Percentiles rank a stretch among this genome's conserved stretches.
Evolutionary conservation across 1,139 yeast genomes (phyloP).

Genomic region (Starmera stellimalicola): DNA sequence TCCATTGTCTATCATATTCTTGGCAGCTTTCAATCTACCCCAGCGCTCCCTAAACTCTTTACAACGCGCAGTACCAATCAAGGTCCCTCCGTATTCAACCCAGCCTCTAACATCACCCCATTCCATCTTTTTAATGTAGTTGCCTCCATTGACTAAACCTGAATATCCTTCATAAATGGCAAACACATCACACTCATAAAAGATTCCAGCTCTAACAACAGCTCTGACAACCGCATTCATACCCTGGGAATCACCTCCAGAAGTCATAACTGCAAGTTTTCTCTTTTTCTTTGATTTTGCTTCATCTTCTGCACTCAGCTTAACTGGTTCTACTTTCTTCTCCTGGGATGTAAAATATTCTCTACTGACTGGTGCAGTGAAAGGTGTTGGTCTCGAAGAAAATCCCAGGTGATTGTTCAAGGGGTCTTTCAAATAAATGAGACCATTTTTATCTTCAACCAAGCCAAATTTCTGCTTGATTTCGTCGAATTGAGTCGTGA

Average conservation of each 20-base stretch:
- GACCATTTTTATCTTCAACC: constrained; percentile 4
- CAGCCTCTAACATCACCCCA: constrained; percentile 77
- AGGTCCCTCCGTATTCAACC: constrained; percentile 70
- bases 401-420: constrained; percentile 44
- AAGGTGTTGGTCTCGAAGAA: constrained; percentile 26
- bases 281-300: constrained; percentile 20
- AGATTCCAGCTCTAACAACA: constrained; percentile 66
- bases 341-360: constrained; percentile 21
- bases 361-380: constrained; percentile 24
- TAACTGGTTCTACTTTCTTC: constrained; percentile 4
- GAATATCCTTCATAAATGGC: constrained; percentile 74
- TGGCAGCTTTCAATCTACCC: constrained; percentile 61
- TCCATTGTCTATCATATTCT: constrained; percentile 60
- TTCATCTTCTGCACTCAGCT: background rate
- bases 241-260: constrained; percentile 85
- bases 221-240: constrained; percentile 81
- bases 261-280: constrained; percentile 77
- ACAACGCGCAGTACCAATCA: constrained; percentile 75
- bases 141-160: constrained; percentile 64
- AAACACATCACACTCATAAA: constrained; percentile 60
- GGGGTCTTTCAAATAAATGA: constrained; percentile 40
- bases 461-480: constrained; percentile 27
- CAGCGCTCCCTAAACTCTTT: constrained; percentile 56
- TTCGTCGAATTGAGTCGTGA: constrained; percentile 37
- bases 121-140: constrained; percentile 48